Base-by-base conservation (phyloP, 2,329 filamentous ascomycete genomes). In the Aspergillus brasiliensis region DNA sequence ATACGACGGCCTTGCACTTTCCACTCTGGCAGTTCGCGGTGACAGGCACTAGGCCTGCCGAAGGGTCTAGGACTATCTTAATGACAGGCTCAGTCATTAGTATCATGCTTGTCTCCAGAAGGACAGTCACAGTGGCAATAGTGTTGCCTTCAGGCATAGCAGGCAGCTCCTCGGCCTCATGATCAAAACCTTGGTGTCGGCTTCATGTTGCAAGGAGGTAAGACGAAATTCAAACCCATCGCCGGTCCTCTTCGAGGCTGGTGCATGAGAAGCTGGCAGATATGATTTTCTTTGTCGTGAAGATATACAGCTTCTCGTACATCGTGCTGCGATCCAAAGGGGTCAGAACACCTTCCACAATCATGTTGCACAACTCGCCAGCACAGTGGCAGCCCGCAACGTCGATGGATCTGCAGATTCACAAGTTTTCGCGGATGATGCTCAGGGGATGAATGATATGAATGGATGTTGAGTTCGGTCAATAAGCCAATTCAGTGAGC, bases 301-400 rank as follows among this genome's bases (percentile, higher is more conserved):
- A 82, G 80, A 62, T 80, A 68, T 1, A 72, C 27, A 83, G 65
- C 62, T 83, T 83, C 4, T 82, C 78, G 62, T 75, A 80, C 80
- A 83, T 82, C 17, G 77, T 81, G 21, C 74, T 74, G 17, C 54
- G 52, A 3, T 72, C 55, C 1, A 64, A 58, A 1, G 64, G 75
- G 17, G 83, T 77, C 1, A 78, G 70, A 3, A 83, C 78, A 13
- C 80, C 82, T 17, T 80, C 78, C 8, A 78, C 72, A 37, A 83
- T 75, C 8, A 83, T 81, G 63, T 83, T 80, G 58, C 81, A 77
- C 0, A 81, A 77, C 66, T 79, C 74, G 11, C 70, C 71, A 34
- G 63, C 71, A 19, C 63, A 66, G 48, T 69, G 65, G 57, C 56
- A 59, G 49, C 61, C 65, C 3, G 65, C 63, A 0, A 63, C 49